Base-by-base conservation (phyloP, 2,329 filamentous ascomycete genomes). In the Ophiostoma angusticollis region DNA sequence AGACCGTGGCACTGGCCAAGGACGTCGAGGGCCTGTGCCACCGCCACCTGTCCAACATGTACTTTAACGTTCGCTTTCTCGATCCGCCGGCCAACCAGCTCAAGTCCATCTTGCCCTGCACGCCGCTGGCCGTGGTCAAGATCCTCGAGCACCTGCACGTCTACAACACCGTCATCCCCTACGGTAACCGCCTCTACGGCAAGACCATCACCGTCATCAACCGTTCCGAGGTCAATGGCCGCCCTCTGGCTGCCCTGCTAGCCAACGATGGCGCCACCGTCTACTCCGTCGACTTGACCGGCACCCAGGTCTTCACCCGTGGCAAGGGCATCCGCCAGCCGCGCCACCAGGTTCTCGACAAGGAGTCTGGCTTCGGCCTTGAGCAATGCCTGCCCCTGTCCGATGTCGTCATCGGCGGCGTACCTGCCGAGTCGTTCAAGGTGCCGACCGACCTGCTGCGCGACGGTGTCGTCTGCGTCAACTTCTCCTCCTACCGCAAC, bases 1-100 rank as follows among this genome's bases (percentile, higher is more conserved):
- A 95, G 64, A 84, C 93, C 3, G 86, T 95, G 41, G 78, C 84
- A 41, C 72, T 94, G 31, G 65, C 73, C 59, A 96, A 98, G 62
- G 91, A 98, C 54, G 89, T 98, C 49, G 91, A 98, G 61, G 91
- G 91, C 25, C 75, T 98, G 42, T 85, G 81, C 51, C 89, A 95
- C 62, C 80, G 79, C 56, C 87, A 96, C 64, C 81, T 96, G 55
- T 87, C 89, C 74, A 98, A 98, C 72, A 95, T 98, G 87, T 98
- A 96, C 65, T 84, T 95, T 68, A 98, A 98, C 65, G 76, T 93
- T 52, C 84, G 91, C 48, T 96, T 87, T 66, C 70, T 98, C 41
- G 91, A 98, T 61, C 67, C 78, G 18, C 80, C 80, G 5, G 60
- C 69, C 31, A 83, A 85, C 58, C 69, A 67, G 42, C 83, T 84